Percentiles rank a stretch among this genome's conserved stretches.
Conservation (phyloP, 805 yeast species). For the Pichia phayaonensis region DNA sequence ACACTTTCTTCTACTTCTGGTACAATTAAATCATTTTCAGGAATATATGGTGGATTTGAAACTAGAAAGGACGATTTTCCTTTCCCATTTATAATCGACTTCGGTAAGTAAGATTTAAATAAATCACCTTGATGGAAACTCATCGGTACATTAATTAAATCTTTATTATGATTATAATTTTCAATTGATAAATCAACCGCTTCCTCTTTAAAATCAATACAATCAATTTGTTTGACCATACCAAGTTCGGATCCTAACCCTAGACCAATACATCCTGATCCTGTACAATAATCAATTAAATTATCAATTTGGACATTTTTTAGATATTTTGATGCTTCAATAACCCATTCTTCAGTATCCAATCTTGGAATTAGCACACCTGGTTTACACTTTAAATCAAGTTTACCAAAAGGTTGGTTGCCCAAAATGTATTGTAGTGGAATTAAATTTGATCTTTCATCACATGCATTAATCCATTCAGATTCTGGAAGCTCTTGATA, state of each 20-base stretch:
- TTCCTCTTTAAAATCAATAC: conserved; percentile 46
- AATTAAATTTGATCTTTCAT: conserved; percentile 39
- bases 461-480: conserved; percentile 47
- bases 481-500: conserved; percentile 42
- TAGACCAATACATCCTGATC: conserved; percentile 81
- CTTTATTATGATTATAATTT: conserved; percentile 29
- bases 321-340: conserved; percentile 30
- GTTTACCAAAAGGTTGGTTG: conserved; percentile 74
- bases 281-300: conserved; percentile 69
- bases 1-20: conserved; percentile 60
- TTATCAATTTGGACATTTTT: not conserved
- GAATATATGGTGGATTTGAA: conserved; percentile 91
- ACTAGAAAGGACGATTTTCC: conserved; percentile 43
- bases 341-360: conserved; percentile 93
- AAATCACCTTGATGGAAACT: conserved; percentile 5
- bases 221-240: conserved; percentile 23
- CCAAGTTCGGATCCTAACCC: conserved; percentile 31
- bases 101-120: conserved; percentile 3
- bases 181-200: conserved; percentile 46
- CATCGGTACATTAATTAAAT: not conserved
- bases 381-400: conserved; percentile 50
- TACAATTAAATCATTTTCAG: conserved; percentile 34
- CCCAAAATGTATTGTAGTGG: conserved; percentile 87
- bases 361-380: conserved; percentile 84
- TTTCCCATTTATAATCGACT: not conserved